These are phyloP conservation scores for Talaromyces sp. DNA, from an alignment of 2,329 filamentous ascomycete genomes.

Conservation along the genomic window DNA sequence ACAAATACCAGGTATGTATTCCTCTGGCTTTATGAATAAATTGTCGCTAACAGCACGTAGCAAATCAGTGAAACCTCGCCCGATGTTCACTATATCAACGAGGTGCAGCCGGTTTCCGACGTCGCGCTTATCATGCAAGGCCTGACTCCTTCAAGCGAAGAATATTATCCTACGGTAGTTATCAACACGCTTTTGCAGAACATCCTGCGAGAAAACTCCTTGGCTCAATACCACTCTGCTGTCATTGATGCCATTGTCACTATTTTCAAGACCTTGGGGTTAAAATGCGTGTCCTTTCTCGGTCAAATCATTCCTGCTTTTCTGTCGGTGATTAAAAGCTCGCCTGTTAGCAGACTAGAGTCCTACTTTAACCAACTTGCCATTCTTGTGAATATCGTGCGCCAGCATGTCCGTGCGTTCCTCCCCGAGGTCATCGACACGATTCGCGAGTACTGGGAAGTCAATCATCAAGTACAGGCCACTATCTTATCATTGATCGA, in stretches of 20 bases:
- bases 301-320: conserved; percentile 94
- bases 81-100: conserved; percentile 68
- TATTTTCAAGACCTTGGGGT: conserved; percentile 91
- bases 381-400: conserved; percentile 87
- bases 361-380: conserved; percentile 97
- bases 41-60: conserved; percentile 23
- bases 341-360: conserved; percentile 72
- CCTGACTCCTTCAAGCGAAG: conserved; percentile 90
- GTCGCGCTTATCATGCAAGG: conserved; percentile 98
- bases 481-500: conserved; percentile 92
- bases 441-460: conserved; percentile 86
- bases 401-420: conserved; percentile 91
- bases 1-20: conserved; percentile 67
- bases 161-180: conserved; percentile 97
- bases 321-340: conserved; percentile 78
- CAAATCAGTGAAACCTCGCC: conserved; percentile 87
- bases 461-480: conserved; percentile 72
- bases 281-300: conserved; percentile 94
- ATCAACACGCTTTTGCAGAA: conserved; percentile 87
- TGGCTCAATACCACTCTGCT: conserved; percentile 84
- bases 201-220: conserved; percentile 83
- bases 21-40: conserved; percentile 7
- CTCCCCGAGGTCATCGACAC: conserved; percentile 81
- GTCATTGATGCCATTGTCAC: conserved; percentile 98
- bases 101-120: conserved; percentile 72